Evolutionary conservation across 2,329 filamentous ascomycete genomes (phyloP), one percentile per base, ranked within the genome.

Genomic region (Phoma herbarum): DNA sequence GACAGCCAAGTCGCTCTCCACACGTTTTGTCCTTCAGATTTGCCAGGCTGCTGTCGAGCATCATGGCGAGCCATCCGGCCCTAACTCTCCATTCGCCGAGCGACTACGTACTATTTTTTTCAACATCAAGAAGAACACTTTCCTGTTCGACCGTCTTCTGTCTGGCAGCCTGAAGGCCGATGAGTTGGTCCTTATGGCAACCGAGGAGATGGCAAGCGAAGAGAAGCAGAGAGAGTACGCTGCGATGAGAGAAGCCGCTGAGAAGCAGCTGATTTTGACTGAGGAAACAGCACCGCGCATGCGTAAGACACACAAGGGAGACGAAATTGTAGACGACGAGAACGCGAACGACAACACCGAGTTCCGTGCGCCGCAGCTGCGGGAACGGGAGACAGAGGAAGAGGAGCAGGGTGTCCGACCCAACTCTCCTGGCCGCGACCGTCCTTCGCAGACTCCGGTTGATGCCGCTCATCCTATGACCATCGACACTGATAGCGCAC

Each of bases 281-380:
- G 86, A 92, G 35, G 78, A 81, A 14, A 86, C 71, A 11, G 92
- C 86, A 1, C 90, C 93, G 4, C 88, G 93, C 3, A 89, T 97
- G 56, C 86, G 93, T 69, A 88, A 91, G 66, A 97, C 94, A 2
- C 94, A 98, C 80, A 98, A 98, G 77, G 95, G 95, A 12, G 93
- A 97, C 58, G 95, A 98, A 74, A 78, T 97, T 16, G 85, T 98
- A 16, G 93, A 94, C 61, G 88, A 90, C 44, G 92, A 96, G 23
- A 65, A 69, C 45, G 63, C 59, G 7, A 44, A 55, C 14, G 63
- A 64, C n/a, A 66, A 61, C 44, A 64, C 72, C 8, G 74, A 75
- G 9, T 73, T 72, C 57, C 68, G 61, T 41, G 64, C 67, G 22
- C 73, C 72, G 5, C 67, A 64, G 39, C 54, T 63, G 12, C 66